Percentiles rank a stretch among this genome's conserved stretches.
phyloP scores from a whole-genome alignment of 2,329 filamentous ascomycete genomes.

The Cordyceps cicadae region DNA sequence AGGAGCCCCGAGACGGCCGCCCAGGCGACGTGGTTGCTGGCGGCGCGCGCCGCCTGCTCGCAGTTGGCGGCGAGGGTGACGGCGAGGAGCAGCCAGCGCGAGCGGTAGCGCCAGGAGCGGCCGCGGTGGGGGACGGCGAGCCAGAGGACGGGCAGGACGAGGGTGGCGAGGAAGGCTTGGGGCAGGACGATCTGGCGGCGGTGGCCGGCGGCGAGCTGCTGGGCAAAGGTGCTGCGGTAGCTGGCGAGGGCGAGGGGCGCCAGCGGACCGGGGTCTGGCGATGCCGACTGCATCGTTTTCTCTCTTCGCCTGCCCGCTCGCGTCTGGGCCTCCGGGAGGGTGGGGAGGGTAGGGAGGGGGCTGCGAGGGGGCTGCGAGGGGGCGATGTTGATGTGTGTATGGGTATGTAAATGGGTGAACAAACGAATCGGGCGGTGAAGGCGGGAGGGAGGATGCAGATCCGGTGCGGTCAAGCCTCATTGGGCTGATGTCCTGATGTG shows the following conservation, averaged over 20 bases:
- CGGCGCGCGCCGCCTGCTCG: constrained; percentile 31
- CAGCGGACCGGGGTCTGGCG: neutral
- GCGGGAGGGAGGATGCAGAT: too few relatives aligned
- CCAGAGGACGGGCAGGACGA: constrained; percentile 45
- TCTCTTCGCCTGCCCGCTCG: neutral
- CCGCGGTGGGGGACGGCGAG: constrained; percentile 46
- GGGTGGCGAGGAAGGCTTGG: constrained; percentile 37
- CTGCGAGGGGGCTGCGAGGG: too few relatives aligned
- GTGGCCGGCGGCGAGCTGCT: constrained; percentile 29
- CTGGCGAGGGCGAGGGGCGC: constrained; percentile 16
- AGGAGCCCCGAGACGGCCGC: constrained; percentile 44
- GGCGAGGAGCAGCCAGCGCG: constrained; percentile 40
- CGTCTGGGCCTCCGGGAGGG: neutral
- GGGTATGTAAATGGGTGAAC: too few relatives aligned
- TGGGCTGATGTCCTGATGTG: too few relatives aligned
- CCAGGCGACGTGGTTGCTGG: constrained; percentile 43
- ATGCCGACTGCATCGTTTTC: neutral
- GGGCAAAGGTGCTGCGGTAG: constrained; percentile 31
- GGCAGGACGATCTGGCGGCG: constrained; percentile 44
- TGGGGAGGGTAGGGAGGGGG: too few relatives aligned
- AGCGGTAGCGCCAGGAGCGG: constrained; percentile 41
- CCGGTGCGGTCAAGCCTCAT: too few relatives aligned
- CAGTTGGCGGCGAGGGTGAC: constrained; percentile 35
- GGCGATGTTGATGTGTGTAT: too few relatives aligned
- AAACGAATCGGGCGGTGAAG: too few relatives aligned